Conservation (phyloP, 2,329 filamentous ascomycete species). For the Phaeosphaeriaceae sp. region DNA sequence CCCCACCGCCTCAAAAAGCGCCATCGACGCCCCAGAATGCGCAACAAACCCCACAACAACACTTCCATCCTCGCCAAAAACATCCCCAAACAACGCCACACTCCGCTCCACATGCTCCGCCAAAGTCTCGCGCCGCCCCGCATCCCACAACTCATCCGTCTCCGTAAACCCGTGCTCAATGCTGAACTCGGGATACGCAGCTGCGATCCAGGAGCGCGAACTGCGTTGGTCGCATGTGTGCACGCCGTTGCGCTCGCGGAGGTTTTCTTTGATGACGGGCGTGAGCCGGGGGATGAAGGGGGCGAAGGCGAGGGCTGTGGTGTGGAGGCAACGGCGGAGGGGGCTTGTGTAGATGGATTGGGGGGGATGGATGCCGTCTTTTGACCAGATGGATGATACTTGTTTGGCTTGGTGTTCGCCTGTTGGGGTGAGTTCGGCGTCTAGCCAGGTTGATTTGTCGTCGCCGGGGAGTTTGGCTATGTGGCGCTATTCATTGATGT, state of each 20-base stretch:
- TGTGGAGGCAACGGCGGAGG: conserved; percentile 65
- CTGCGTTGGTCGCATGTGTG: conserved; percentile 70
- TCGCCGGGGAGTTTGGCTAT: conserved; percentile 68
- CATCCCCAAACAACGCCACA: conserved; percentile 52
- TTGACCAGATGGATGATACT: conserved; percentile 49
- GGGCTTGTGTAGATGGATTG: conserved; percentile 68
- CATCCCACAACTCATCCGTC: conserved; percentile 58
- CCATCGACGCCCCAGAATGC: conserved; percentile 62
- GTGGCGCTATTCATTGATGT: conserved; percentile 58
- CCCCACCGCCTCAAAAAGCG: conserved; percentile 59
- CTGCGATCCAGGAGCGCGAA: conserved; percentile 57
- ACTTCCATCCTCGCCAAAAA: conserved; percentile 54
- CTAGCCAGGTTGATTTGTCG: conserved; percentile 64
- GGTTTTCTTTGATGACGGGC: conserved; percentile 64
- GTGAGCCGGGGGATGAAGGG: conserved; percentile 48
- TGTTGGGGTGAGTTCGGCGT: conserved; percentile 63
- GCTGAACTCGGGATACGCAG: conserved; percentile 56
- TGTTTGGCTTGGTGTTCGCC: conserved; percentile 63
- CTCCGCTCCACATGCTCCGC: conserved; percentile 11
- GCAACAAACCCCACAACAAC: conserved; percentile 58
- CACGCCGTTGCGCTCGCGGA: conserved; percentile 67
- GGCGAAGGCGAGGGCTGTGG: conserved; percentile 64
- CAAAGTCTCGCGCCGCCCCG: conserved; percentile 21
- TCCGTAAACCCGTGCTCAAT: conserved; percentile 67
- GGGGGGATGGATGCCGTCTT: conserved; percentile 60